These are phyloP conservation scores for Aegilops sharonensis DNA, from an alignment of 176 grass and related monocot genomes.

Conservation along the genomic window DNA sequence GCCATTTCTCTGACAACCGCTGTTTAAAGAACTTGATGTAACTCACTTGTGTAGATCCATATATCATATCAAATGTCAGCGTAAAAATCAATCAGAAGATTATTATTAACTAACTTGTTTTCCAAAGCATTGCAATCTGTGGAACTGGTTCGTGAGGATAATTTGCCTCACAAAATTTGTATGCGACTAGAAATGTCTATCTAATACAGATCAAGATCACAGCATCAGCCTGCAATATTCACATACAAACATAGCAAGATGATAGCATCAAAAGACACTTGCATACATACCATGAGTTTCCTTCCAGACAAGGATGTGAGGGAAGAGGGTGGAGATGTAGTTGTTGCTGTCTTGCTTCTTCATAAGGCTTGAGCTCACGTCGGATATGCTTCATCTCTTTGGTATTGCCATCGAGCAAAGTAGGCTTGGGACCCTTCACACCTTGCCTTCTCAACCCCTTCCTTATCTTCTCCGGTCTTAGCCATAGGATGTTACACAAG, in stretches of 20 bases:
- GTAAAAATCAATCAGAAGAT: not conserved
- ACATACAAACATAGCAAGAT: not conserved
- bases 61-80: not conserved
- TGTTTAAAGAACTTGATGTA: not conserved
- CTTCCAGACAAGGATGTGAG: conserved; percentile 55
- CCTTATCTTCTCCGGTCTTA: conserved; percentile 43
- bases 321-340: conserved; percentile 54
- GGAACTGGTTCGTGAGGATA: not conserved
- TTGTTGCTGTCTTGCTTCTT: conserved; percentile 13
- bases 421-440: conserved; percentile 59
- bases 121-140: not conserved
- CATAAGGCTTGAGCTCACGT: conserved; percentile 24
- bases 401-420: conserved; percentile 61
- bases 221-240: not conserved
- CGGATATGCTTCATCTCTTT: conserved; percentile 62
- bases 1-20: not conserved
- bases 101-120: not conserved
- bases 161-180: not conserved
- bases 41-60: not conserved
- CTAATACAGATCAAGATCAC: conserved; percentile 4
- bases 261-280: conserved; percentile 5
- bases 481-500: conserved; percentile 40
- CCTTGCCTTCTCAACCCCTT: conserved; percentile 65
- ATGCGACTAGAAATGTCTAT: conserved; percentile 2
- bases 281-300: conserved; percentile 56